Evolutionary conservation across 768 basidiomycete species (phyloP).

Genomic region (Candolleomyces efflorescens): DNA sequence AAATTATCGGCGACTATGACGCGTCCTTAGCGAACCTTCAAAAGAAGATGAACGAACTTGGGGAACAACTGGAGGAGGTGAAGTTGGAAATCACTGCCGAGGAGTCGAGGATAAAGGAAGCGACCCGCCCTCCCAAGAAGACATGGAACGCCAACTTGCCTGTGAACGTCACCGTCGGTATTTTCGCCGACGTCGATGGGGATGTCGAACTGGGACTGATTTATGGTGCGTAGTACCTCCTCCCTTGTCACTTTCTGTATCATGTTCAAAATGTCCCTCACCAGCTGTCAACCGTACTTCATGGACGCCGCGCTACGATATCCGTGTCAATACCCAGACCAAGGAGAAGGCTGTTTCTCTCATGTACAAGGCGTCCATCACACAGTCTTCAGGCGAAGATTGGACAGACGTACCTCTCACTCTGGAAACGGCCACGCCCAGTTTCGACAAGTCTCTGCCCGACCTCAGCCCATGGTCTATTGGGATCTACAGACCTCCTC

Average conservation of each 20-base stretch:
- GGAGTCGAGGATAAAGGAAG: background rate
- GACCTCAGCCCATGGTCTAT: constrained; percentile 33
- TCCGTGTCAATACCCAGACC: constrained; percentile 35
- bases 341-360: constrained; percentile 31
- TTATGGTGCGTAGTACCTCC: constrained; percentile 27
- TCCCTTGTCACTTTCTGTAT: background rate
- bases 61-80: constrained; percentile 20
- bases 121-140: background rate
- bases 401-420: constrained; percentile 39
- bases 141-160: constrained; percentile 19
- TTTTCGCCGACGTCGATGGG: constrained; percentile 31
- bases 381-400: constrained; percentile 39
- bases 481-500: constrained; percentile 17
- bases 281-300: constrained; percentile 32
- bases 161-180: constrained; percentile 26
- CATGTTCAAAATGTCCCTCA: background rate
- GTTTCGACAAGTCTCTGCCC: constrained; percentile 34
- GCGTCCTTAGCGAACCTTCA: constrained; percentile 23
- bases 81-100: constrained; percentile 11
- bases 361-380: constrained; percentile 36
- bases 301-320: constrained; percentile 38
- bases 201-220: constrained; percentile 34
- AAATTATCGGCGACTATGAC: constrained; percentile 29
- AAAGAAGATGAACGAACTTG: constrained; percentile 18
- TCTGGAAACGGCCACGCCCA: constrained; percentile 40